Evolutionary conservation across 768 basidiomycete species (phyloP).

Genomic region (Agrocybe praecox): DNA sequence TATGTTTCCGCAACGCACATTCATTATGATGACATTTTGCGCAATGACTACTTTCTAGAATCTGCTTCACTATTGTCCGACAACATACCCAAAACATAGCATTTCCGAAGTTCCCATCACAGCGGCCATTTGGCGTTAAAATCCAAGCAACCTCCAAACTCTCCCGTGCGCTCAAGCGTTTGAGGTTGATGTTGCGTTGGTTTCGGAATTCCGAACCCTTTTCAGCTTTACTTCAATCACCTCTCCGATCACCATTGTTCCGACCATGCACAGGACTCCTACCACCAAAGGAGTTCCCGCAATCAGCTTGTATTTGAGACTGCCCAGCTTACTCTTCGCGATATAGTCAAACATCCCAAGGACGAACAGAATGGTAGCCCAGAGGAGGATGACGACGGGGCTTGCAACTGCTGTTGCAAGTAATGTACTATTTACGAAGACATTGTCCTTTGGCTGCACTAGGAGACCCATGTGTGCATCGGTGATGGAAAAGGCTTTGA

Average conservation of each 20-base stretch:
- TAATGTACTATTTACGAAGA: background rate
- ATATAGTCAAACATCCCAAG: slow-evolving; percentile 1
- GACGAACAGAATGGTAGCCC: background rate
- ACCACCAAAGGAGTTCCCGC: background rate
- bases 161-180: too few relatives aligned
- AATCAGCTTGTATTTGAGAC: background rate
- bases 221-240: background rate
- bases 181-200: too few relatives aligned
- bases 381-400: background rate
- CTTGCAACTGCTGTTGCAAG: background rate
- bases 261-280: background rate
- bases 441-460: background rate
- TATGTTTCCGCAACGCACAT: too few relatives aligned
- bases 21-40: too few relatives aligned
- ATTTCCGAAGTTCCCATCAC: too few relatives aligned
- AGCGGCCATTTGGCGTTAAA: too few relatives aligned
- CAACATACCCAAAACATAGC: too few relatives aligned
- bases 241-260: background rate
- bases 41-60: too few relatives aligned
- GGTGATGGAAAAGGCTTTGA: background rate
- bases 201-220: too few relatives aligned
- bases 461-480: background rate
- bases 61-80: too few relatives aligned
- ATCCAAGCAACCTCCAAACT: too few relatives aligned
- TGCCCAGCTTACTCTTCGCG: background rate